Conservation (phyloP, 2,329 filamentous ascomycete species). For the Aspergillus arachidicola region DNA sequence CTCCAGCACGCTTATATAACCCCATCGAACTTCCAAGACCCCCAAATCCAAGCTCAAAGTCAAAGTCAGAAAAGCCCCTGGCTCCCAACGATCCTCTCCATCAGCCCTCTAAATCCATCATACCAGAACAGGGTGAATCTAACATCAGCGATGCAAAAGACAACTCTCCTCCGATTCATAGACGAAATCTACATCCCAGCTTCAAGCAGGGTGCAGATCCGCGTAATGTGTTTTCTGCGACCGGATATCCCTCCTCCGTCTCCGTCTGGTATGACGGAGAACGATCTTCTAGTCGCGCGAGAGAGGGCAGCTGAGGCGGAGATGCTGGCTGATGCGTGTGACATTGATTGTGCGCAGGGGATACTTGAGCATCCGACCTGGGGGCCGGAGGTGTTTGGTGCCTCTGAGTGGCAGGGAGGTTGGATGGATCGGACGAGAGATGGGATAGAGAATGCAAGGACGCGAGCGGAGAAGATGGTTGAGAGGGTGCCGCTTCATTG, state of each 20-base stretch:
- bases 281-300: background rate
- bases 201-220: constrained; percentile 52
- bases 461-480: constrained; percentile 56
- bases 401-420: background rate
- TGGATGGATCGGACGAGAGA: constrained; percentile 48
- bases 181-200: constrained; percentile 23
- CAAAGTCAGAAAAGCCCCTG: constrained; percentile 49
- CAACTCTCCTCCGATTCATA: constrained; percentile 40
- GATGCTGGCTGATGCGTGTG: constrained; percentile 16
- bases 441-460: constrained; percentile 52
- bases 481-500: constrained; percentile 63
- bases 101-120: constrained; percentile 49
- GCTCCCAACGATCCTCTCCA: constrained; percentile 62
- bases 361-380: constrained; percentile 45
- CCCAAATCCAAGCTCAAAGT: constrained; percentile 18
- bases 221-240: constrained; percentile 64
- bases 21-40: background rate
- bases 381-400: constrained; percentile 20
- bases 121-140: constrained; percentile 51
- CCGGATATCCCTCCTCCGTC: constrained; percentile 26
- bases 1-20: background rate
- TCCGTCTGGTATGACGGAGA: constrained; percentile 4
- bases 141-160: constrained; percentile 54
- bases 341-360: constrained; percentile 39
- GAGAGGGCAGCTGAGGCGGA: background rate